Base-by-base conservation (phyloP, 768 basidiomycete genomes). In the Mycena indigotica region DNA sequence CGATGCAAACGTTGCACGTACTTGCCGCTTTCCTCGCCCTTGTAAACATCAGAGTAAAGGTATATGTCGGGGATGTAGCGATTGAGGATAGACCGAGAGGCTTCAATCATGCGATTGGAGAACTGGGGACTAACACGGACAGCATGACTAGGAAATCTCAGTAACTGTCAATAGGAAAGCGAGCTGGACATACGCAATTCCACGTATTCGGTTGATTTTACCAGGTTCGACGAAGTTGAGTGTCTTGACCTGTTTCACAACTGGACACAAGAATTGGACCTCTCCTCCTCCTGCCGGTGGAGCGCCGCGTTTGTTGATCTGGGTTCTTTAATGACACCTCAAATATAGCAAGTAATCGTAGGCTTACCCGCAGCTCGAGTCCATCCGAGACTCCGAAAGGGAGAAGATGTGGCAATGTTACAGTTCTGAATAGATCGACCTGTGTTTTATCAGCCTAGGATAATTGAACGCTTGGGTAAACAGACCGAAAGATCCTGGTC, bases 1-100 rank as follows among this genome's bases (percentile, higher is more conserved):
- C n/a, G n/a, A n/a, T n/a, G n/a, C n/a, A n/a, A n/a, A n/a, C n/a
- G n/a, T n/a, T n/a, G 24, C 0, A 75, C 94, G 60, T 64, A 95
- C 95, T 94, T 98, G 72, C 96, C 96, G 63, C 93, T 95, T 60
- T 98, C 97, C 17, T 93, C 91, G 5, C 95, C 95, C 70, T 97
- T 96, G 75, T 97, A 98, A 23, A 98, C 95, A 62, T 99, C 97
- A 3, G 97, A 96, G 71, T 98, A 96, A 35, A 99, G 84, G 73
- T 98, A 98, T 26, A 98, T 95, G 70, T 99, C 97, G 32, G 97
- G 96, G 57, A 98, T 97, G 71, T 91, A 97, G 3, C 95, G 89
- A 70, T 98, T 98, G 41, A 99, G 78, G 23, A 99, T 80, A 2
- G 93, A 95, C 35, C 97, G 87, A 17, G 93, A 86, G 6, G 95